Percentiles rank a stretch among this genome's conserved stretches.
These are phyloP conservation scores for Astragalus glycyphyllos DNA, from an alignment of 306 rosid species.

Conservation along the genomic window DNA sequence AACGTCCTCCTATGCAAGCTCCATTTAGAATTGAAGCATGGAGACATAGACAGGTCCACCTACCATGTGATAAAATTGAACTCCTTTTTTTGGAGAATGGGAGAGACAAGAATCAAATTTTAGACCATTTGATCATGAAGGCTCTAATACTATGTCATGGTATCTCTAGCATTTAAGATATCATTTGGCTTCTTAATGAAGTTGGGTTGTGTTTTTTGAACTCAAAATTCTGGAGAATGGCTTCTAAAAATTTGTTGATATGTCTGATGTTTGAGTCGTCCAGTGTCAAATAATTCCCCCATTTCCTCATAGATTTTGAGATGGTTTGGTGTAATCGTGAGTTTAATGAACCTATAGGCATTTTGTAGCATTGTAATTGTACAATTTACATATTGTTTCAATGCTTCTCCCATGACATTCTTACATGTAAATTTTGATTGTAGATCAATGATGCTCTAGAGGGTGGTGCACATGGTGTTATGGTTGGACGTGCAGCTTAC, in stretches of 20 bases:
- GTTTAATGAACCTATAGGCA: slow-evolving; percentile 6
- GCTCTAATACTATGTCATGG: background rate
- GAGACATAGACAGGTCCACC: slow-evolving; percentile 7
- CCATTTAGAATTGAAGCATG: background rate
- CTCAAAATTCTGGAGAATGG: slow-evolving; percentile 5
- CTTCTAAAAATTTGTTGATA: slow-evolving; percentile 9
- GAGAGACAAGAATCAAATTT: background rate
- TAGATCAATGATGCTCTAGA: slow-evolving; percentile 83
- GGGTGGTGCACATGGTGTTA: slow-evolving; percentile 95
- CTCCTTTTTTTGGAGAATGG: background rate
- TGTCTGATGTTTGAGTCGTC: slow-evolving; percentile 34
- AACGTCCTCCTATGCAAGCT: background rate
- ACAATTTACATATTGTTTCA: slow-evolving; percentile 20
- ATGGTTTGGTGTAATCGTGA: background rate
- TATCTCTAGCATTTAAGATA: slow-evolving; percentile 12
- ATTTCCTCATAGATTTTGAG: slow-evolving; percentile 9
- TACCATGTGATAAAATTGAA: background rate
- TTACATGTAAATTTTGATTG: slow-evolving; percentile 41
- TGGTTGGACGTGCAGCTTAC: slow-evolving; percentile 97
- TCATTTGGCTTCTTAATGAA: slow-evolving; percentile 12
- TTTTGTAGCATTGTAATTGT: slow-evolving; percentile 26
- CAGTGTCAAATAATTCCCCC: background rate
- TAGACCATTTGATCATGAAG: slow-evolving; percentile 9
- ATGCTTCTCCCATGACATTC: slow-evolving; percentile 25
- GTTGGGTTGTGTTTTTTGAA: slow-evolving; percentile 14